Base-by-base conservation (phyloP, 2,329 filamentous ascomycete species). In the Scedosporium apiospermum region DNA sequence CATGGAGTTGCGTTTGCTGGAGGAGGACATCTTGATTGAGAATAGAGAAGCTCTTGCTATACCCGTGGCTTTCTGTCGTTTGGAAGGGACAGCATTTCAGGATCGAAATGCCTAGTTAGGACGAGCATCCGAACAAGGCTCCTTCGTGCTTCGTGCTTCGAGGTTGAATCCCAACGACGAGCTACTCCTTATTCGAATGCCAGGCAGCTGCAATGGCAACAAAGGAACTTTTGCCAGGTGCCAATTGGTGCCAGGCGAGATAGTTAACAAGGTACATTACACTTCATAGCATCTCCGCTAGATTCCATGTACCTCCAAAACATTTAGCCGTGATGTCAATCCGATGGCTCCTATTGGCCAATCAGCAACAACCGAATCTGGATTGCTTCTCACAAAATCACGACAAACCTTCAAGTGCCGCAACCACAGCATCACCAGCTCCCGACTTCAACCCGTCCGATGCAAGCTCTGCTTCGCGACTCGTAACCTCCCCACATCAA, bases 1-100 rank as follows among this genome's bases (percentile, higher is more conserved):
- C 68, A 83, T 78, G 0, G 85, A 87, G 66, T 81, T 79, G 62
- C 83, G 79, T 69, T 85, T 85, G 68, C 68, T 76, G 26, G 77
- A 78, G 26, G 74, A 75, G 44, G 78, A 77, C 76, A 78, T 78
- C 16, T 27, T 60, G 23, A 7, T 2, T 49, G 44, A n/a, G n/a
- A n/a, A n/a, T 49, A 4, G 12, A 49, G 14, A n/a, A n/a, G n/a
- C 9, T n/a, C n/a, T 49, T 1, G 7, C 44, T 49, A 49, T 49
- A 49, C 1, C 4, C n/a, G 44, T 7, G 16, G 6, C 21, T 21
- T 7, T 9, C 6, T 49, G 44, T 21, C 14, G 16, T 49, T 49
- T 7, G 6, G 44, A 21, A 49, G 10, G 44, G 44, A 21, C 5
- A 3, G 16, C 16, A 49, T 49, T 49, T 49, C 18, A n/a, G 44